These are phyloP conservation scores for Eragrostis curvula DNA, from an alignment of 176 grass and related monocot genomes.

Conservation along the genomic window DNA sequence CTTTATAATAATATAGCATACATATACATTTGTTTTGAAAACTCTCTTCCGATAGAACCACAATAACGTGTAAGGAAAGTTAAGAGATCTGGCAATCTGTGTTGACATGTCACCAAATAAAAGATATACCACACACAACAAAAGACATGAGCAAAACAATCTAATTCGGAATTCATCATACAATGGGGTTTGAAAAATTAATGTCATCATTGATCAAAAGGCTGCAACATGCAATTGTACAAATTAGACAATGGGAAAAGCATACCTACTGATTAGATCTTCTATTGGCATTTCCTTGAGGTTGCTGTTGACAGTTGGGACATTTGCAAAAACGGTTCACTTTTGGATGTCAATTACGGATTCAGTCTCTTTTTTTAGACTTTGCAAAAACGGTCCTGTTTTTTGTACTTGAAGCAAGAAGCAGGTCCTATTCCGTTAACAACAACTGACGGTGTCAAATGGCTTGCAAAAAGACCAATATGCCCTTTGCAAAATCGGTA, in stretches of 20 bases:
- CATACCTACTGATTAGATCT: slow-evolving; percentile 57
- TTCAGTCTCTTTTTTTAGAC: too few relatives aligned
- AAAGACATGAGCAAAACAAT: neutral
- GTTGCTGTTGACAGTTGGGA: too few relatives aligned
- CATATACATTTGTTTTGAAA: neutral
- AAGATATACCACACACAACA: too few relatives aligned
- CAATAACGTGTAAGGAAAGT: neutral
- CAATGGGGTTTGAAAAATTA: slow-evolving; percentile 23
- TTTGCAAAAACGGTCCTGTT: too few relatives aligned
- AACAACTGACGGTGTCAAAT: too few relatives aligned
- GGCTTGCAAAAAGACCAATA: too few relatives aligned
- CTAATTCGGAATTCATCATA: neutral
- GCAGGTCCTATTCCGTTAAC: too few relatives aligned
- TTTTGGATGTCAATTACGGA: too few relatives aligned
- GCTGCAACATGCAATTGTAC: slow-evolving; percentile 5
- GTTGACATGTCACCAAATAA: neutral
- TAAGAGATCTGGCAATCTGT: neutral
- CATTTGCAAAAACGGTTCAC: too few relatives aligned
- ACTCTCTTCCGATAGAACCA: neutral
- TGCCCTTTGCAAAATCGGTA: too few relatives aligned
- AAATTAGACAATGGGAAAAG: slow-evolving; percentile 4
- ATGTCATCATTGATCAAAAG: neutral
- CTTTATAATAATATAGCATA: neutral
- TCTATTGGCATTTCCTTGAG: slow-evolving; percentile 49
- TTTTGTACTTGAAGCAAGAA: too few relatives aligned